Base-by-base conservation (phyloP, 768 basidiomycete species). In the Lanmaoa pseudosensibilis region DNA sequence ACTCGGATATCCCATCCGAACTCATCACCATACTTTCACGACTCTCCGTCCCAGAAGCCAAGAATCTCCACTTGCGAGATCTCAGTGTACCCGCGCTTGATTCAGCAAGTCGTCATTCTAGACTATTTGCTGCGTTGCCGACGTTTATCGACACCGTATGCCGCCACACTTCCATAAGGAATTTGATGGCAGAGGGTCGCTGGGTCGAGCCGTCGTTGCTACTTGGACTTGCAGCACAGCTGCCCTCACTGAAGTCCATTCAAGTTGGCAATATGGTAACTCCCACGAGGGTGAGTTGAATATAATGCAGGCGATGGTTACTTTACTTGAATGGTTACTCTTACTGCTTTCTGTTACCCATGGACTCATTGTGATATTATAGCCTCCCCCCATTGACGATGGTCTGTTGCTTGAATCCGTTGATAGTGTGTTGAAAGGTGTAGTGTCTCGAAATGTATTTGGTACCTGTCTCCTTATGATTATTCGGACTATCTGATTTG, bases 1-100 rank as follows among this genome's bases (percentile, higher is more conserved):
- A 87, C 59, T 81, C 85, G 45, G 83, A 87, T 63, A 82, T 88
- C 43, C 85, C 86, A 38, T 79, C 79, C 47, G 87, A 88, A 63
- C 75, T 88, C 30, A 68, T 78, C 19, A 74, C 76, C 47, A 73
- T 86, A 58, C 70, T 83, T 52, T 77, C 80, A 40, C 79, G 80
- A 56, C 61, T 87, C 19, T 75, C 71, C 18, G 71, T 78, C 8
- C 85, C 83, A 23, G 68, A 70, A 33, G 76, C 87, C 33, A 73
- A 66, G 54, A 75, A 73, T 30, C 72, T 89, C 43, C 71, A 70
- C 43, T 74, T 88, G 41, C 60, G 78, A 57, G 82, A 86, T 63
- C 52, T 7, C 44, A 71, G n/a, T 63, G 67, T 34, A 4, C 43
- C 27, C 6, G 7, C 25, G 11, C 15, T 43, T 18, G 56, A 44